Conservation (phyloP, 768 basidiomycete species). For the Amanita polypyramis region DNA sequence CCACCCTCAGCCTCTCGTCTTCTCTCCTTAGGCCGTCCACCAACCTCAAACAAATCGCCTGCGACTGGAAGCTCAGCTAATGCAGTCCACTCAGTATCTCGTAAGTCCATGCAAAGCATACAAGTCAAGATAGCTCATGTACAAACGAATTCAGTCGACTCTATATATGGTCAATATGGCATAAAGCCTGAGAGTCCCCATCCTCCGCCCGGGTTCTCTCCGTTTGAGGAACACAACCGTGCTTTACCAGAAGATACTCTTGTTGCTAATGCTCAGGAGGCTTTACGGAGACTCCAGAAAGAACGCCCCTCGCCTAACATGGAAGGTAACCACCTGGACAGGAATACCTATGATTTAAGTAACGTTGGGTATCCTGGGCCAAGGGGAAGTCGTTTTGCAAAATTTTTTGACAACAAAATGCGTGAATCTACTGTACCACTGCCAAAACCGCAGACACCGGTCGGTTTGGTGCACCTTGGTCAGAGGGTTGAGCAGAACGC, state of each 20-base stretch:
- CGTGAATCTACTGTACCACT: conserved; percentile 28
- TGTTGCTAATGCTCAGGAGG: conserved; percentile 5
- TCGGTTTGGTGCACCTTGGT: conserved; percentile 32
- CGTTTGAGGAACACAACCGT: conserved; percentile 42
- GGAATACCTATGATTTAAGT: conserved; percentile 14
- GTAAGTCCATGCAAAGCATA: conserved; percentile 12
- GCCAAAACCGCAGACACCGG: conserved; percentile 27
- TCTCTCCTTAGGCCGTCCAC: conserved; percentile 32
- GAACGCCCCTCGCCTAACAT: conserved; percentile 11
- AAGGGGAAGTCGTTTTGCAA: conserved; percentile 79
- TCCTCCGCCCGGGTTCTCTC: conserved; percentile 34
- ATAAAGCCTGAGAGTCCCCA: conserved; percentile 20
- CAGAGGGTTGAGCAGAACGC: conserved; percentile 36
- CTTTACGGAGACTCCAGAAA: conserved; percentile 11
- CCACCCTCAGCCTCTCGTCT: conserved; percentile 42
- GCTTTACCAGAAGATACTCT: conserved; percentile 14
- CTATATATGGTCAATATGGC: conserved; percentile 11
- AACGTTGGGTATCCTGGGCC: conserved; percentile 38
- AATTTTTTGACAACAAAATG: conserved; percentile 74
- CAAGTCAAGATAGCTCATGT: conserved; percentile 2
- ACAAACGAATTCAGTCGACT: conserved; percentile 11
- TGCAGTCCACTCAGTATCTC: conserved; percentile 14
- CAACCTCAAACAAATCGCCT: conserved; percentile 19
- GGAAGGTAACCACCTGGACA: neutral
- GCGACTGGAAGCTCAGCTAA: conserved; percentile 10